Base-by-base conservation (phyloP, 1,139 yeast genomes). In the Suhomyces bolitotheri region DNA sequence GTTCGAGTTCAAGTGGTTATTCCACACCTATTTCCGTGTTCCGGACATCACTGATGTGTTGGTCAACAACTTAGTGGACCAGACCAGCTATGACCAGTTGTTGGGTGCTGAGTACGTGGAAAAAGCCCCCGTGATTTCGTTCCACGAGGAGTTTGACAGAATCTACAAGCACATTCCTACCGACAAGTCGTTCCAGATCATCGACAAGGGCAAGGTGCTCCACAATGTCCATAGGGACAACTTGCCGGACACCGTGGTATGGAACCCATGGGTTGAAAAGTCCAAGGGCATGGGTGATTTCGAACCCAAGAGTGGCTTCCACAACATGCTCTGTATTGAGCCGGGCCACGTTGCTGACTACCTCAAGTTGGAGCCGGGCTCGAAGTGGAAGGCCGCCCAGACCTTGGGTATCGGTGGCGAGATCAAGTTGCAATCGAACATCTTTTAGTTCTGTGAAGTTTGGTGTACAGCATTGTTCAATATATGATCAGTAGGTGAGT, bases 211-310 rank as follows among this genome's bases (percentile, higher is more conserved):
- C 25, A 73, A 77, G 43, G 90, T 86, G 4, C 60, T 79, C 35
- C 82, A 81, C 56, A 79, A 83, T 31, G 64, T 89, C 24, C 65
- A 75, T 40, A 74, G 95, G 54, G 63, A 63, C 19, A 80, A 82
- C 49, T 69, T 90, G 46, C 89, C 85, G 3, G 97, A 92, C 56
- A 77, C 88, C 15, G 97, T 92, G 32, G 97, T 92, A 36, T 92
- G 98, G 98, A 92, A 92, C 60, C 98, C 98, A 16, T 92, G 97
- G 98, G 70, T 76, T 48, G 76, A 82, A 36, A 86, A 85, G 58
- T 78, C 94, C 15, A 71, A 65, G 19, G 82, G 83, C 1, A 85
- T 92, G 90, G 81, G 70, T 23, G 98, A 92, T 61, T 92, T 90
- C 56, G 75, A 72, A 50, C 98, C 98, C 35, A 88, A 86, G 56